phyloP scores from a whole-genome alignment of 441 rosid species.

The Geranium incanum region DNA sequence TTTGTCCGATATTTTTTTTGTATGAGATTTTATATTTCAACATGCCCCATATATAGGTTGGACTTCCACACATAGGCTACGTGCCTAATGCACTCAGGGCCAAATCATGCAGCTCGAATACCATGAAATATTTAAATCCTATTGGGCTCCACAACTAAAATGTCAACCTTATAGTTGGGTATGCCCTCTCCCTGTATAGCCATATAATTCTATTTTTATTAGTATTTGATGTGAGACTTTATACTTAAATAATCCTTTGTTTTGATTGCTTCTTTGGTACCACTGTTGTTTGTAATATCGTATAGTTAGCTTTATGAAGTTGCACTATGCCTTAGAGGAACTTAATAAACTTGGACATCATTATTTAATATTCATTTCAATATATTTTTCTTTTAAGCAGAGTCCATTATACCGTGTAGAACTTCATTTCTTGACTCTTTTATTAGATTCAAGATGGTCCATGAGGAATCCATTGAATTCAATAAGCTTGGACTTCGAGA shows the following conservation, averaged over 20 bases:
- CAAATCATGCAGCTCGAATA: background rate
- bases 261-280: background rate
- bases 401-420: conserved; percentile 4
- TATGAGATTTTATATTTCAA: background rate
- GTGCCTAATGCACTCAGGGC: background rate
- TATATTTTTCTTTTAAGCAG: background rate
- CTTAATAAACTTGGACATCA: conserved; percentile 54
- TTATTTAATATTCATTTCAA: background rate
- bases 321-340: background rate
- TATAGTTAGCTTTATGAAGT: background rate
- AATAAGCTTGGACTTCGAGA: conserved; percentile 81
- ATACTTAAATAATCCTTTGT: background rate
- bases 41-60: background rate
- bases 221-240: background rate
- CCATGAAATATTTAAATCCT: background rate
- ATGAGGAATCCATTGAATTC: conserved; percentile 75
- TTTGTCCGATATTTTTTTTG: no score
- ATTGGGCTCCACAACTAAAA: background rate
- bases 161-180: background rate
- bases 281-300: background rate
- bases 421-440: conserved; percentile 21
- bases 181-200: background rate
- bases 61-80: background rate
- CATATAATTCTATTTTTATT: background rate
- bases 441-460: conserved; percentile 76